phyloP scores from a whole-genome alignment of 2,329 filamentous ascomycete species.

The Ophidiomyces ophidiicola region DNA sequence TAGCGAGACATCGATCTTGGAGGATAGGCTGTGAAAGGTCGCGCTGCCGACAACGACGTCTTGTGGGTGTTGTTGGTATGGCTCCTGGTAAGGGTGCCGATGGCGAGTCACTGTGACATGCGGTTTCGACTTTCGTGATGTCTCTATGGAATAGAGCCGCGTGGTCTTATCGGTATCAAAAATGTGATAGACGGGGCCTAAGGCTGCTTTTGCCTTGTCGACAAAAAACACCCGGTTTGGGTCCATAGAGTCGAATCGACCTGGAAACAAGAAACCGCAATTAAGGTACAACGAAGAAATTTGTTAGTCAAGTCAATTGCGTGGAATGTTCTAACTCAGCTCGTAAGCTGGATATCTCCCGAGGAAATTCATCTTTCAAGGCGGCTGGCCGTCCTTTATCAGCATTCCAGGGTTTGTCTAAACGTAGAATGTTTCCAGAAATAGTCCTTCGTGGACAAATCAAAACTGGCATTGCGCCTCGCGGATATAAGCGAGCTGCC shows the following conservation, averaged over 20 bases:
- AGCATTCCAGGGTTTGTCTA: no score
- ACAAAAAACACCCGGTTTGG: constrained; percentile 3
- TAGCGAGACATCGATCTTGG: constrained; percentile 13
- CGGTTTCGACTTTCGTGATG: constrained; percentile 10
- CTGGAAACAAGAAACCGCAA: background rate
- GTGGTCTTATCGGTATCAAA: constrained; percentile 7
- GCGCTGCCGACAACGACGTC: constrained; percentile 8
- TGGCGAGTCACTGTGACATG: constrained; percentile 11
- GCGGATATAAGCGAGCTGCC: no score
- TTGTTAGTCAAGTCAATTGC: no score
- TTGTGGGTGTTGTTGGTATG: constrained; percentile 5
- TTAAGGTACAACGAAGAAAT: background rate
- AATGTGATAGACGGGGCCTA: background rate
- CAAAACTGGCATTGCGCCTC: no score
- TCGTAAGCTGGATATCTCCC: no score
- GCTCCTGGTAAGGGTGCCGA: background rate
- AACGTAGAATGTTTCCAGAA: no score
- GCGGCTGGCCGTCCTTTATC: no score
- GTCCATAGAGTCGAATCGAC: background rate
- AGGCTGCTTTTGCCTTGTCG: background rate
- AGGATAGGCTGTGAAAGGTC: constrained; percentile 15
- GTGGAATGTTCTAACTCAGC: no score
- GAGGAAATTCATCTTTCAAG: no score
- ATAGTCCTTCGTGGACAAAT: no score
- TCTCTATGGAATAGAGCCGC: constrained; percentile 12